Base-by-base conservation (phyloP, 768 basidiomycete species). In the Termitomyces sp. region DNA sequence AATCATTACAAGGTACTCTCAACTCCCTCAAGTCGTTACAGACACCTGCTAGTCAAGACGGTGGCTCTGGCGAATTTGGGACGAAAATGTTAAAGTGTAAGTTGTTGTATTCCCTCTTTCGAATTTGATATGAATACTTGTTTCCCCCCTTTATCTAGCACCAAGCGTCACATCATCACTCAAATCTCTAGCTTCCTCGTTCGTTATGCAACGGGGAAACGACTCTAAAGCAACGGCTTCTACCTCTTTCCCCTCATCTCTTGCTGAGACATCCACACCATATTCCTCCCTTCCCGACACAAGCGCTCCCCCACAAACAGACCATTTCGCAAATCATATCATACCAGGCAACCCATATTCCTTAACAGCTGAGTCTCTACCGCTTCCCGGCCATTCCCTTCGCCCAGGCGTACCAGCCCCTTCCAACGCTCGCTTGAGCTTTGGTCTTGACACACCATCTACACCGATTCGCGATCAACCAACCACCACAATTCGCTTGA, bases 121-220 rank as follows among this genome's bases (percentile, higher is more conserved):
- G 27, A 33, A 18, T 7, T 36, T 13, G 41, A 42, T 35, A 42
- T 56, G 52, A 27, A 49, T 51, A 15, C 44, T 52, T 38, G 54
- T 58, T 59, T 60, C 43, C n/a, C 43, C 62, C 50, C 27, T 58
- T 59, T 42, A 38, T 51, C 36, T 66, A 87, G 83, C 74, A 35
- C 77, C 82, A n/a, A 81, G 76, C 15, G 81, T 91, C 15, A 73
- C 76, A 41, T 89, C 89, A 1, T 92, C 91, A 35, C 78, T 94
- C 57, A 86, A 78, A 66, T 84, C 86, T 0, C 73, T 93, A 39
- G 91, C 88, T n/a, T 84, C 74, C 39, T 89, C 90, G 12, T 73
- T 90, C 27, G 86, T 87, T 38, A 76, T 91, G 62, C 89, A 84
- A 67, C 84, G 84, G 27, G 65, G 70, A 11, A 68, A 71, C 10